phyloP scores from a whole-genome alignment of 148 eudicot genomes.

The Rhododendron williamsianum region DNA sequence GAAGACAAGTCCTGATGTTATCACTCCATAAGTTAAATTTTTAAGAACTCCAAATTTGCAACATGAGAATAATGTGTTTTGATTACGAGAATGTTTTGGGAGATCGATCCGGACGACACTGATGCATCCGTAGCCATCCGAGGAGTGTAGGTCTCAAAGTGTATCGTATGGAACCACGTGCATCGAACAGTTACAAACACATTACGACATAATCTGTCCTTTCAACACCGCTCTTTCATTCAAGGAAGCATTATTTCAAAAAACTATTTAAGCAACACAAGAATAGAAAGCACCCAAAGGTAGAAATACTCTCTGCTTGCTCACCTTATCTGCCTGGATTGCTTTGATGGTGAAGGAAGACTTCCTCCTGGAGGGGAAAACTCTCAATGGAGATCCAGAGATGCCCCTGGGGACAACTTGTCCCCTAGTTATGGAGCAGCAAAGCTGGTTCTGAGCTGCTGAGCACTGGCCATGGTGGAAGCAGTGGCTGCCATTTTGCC shows the following conservation, averaged over 20 bases:
- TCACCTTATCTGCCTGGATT: constrained; percentile 47
- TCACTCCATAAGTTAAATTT: not conserved
- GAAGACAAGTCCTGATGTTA: not conserved
- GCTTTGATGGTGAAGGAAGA: constrained; percentile 41
- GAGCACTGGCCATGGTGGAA: constrained; percentile 46
- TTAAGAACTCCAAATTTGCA: not conserved
- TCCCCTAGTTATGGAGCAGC: constrained; percentile 35
- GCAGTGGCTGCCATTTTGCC: constrained; percentile 30
- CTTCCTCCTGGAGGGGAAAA: constrained; percentile 29
- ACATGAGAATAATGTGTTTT: not conserved
- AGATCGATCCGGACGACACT: not conserved
- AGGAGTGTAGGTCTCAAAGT: not conserved
- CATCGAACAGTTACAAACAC: not conserved
- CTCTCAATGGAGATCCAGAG: constrained; percentile 40
- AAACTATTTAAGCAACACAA: not conserved
- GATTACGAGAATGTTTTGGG: not conserved
- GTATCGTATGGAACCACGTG: no score
- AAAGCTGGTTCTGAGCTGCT: constrained; percentile 42
- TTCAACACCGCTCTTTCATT: not conserved
- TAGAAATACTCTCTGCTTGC: not conserved
- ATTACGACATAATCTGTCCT: no score
- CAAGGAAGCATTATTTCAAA: not conserved
- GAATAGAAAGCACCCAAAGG: not conserved
- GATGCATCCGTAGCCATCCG: not conserved
- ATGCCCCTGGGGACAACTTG: constrained; percentile 40